Evolutionary conservation across 495 filamentous ascomycete species (phyloP), one percentile per base, ranked within the genome.

Genomic region (Pseudoneurospora amorphoporcata): DNA sequence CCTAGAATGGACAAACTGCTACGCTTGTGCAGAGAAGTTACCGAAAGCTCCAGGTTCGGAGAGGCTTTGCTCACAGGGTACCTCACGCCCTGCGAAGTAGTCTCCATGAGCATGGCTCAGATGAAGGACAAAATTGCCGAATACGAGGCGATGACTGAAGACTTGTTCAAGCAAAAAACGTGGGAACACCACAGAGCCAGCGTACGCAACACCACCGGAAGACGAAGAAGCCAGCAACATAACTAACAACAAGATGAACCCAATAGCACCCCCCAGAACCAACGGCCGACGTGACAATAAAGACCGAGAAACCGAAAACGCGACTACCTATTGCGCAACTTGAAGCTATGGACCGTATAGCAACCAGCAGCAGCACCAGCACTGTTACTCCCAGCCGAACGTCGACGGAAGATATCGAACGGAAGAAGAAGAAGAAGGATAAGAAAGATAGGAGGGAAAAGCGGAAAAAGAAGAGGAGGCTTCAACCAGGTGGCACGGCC

Each of bases 11-110:
- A 76, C 45, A 76, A 78, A 37, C 38, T 77, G n/a, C 76, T 74
- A 61, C 2, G 23, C 12, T 8, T 61, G 53, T 61, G 53, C 29
- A 4, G 2, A 58, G 4, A 10, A 12, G 23, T 61, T 19, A 61
- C 53, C 3, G 53, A 35, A 32, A 61, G 53, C 32, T 32, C 41
- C 4, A 43, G 77, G 42, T 75, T 79, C 43, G 75, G 73, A 32
- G 77, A 80, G 69, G 78, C 76, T 9, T 47, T 80, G 68, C 72
- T 80, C 4, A 37, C 76, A 16, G 76, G 76, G 5, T 70, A 74
- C 41, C 32, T 79, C 39, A 45, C 72, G 4, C 73, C 76, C 5
- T 40, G 32, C 1, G 68, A 72, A 4, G n/a, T 76, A 6, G 75
- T 61, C 23, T 17, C 40, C 9, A 39, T 76, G 72, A 69, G 71